Evolutionary conservation across 192 early-diverging fungal species (phyloP).

Genomic region (Coemansia pectinata): DNA sequence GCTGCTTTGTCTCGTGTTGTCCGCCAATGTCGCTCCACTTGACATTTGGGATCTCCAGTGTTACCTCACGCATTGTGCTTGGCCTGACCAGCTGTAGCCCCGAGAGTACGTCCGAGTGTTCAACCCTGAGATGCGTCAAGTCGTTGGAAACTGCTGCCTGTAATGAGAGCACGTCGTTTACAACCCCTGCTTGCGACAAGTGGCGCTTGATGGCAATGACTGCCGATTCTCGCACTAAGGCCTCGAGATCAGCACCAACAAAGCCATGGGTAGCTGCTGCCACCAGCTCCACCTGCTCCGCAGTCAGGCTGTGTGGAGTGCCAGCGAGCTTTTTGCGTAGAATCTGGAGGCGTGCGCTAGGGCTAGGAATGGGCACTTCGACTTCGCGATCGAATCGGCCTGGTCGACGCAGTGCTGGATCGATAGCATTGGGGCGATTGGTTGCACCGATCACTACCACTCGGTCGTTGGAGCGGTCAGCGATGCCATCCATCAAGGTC

Average conservation of each 20-base stretch:
- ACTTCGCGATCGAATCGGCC: slow-evolving; percentile 95
- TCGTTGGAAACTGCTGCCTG: background rate
- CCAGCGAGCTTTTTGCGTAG: slow-evolving; percentile 64
- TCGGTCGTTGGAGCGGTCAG: slow-evolving; percentile 12
- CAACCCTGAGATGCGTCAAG: slow-evolving; percentile 4
- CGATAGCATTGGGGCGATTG: slow-evolving; percentile 85
- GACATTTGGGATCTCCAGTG: slow-evolving; percentile 92
- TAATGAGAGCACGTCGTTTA: background rate
- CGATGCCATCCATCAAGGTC: slow-evolving; percentile 88
- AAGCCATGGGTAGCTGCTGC: slow-evolving; percentile 83
- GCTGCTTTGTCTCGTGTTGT: slow-evolving; percentile 86
- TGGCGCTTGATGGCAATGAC: slow-evolving; percentile 69
- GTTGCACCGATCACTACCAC: slow-evolving; percentile 89
- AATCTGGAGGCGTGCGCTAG: slow-evolving; percentile 68
- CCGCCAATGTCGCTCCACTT: slow-evolving; percentile 95
- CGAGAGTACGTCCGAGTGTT: slow-evolving; percentile 1
- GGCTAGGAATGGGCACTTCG: slow-evolving; percentile 91
- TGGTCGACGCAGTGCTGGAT: slow-evolving; percentile 87
- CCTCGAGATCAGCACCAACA: slow-evolving; percentile 96
- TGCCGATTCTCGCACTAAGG: slow-evolving; percentile 85
- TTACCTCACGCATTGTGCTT: slow-evolving; percentile 57
- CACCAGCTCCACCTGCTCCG: slow-evolving; percentile 59
- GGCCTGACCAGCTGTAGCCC: slow-evolving; percentile 29
- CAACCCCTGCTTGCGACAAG: background rate
- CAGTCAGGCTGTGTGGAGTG: slow-evolving; percentile 69